Base-by-base conservation (phyloP, 75 land plant genomes). In the Cupressus sempervirens region DNA sequence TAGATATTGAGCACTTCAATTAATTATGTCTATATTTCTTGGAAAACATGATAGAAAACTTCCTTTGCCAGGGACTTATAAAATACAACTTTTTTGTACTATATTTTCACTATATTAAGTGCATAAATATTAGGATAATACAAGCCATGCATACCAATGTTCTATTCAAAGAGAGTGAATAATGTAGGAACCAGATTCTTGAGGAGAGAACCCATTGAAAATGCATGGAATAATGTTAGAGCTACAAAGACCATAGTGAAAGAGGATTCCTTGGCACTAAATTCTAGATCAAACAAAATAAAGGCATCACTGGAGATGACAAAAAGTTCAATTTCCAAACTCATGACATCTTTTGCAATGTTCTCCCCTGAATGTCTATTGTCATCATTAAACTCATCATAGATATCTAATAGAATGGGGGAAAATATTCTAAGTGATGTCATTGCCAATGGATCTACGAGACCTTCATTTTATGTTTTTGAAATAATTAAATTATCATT, bases 191-290 rank as follows among this genome's bases (percentile, higher is more conserved):
- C 91, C 93, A 81, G 96, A 93, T 85, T 91, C 92, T 82, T 88
- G 88, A 90, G 96, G 58, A 93, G 99, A 88, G 95, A 96, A 68
- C 95, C 98, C 8, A 86, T 96, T 87, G 95, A 93, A 52, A 89
- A 41, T 88, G 91, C 88, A 84, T 93, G 89, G 94, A 92, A 87
- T 45, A 90, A 84, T 36, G 91, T 93, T 84, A 95, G 92, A 80
- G 90, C 99, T 86, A 86, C 90, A 76, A 98, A 90, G 86, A 96
- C 99, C 82, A 96, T 91, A 13, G 93, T 96, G 23, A 94, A 96
- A 83, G 93, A 98, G 89, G 88, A 88, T 26, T 23, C 91, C 15
- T 82, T 76, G 7, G 88, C 54, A 3, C 75, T 6, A 13, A 20
- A 76, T 23, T 82, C 70, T 41, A 45, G 48, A n/a, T 23, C 72